These are phyloP conservation scores for Colletotrichum filicis DNA, from an alignment of 2,329 filamentous ascomycete species.

Conservation along the genomic window DNA sequence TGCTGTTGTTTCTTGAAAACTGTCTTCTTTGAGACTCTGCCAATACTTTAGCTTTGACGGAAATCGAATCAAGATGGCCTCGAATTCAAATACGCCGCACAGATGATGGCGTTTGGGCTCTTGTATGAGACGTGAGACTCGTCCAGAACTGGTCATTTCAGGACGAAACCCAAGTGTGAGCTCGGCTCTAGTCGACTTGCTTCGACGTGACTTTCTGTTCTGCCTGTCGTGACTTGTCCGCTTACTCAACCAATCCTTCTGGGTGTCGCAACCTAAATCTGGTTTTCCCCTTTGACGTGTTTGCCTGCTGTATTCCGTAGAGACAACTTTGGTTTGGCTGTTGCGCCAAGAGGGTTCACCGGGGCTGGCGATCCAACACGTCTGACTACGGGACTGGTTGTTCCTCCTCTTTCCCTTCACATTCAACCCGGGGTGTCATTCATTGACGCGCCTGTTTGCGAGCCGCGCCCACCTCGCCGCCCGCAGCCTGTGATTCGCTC, in stretches of 20 bases:
- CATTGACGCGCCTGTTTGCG: constrained; percentile 21
- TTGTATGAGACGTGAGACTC: constrained; percentile 34
- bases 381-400: constrained; percentile 21
- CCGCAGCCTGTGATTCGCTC: constrained; percentile 15
- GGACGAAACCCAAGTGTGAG: constrained; percentile 15
- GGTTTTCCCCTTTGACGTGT: neutral
- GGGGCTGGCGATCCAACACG: constrained; percentile 17
- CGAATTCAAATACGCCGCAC: constrained; percentile 31
- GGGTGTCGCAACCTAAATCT: constrained; percentile 14
- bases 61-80: constrained; percentile 3
- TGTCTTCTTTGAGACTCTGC: constrained; percentile 13
- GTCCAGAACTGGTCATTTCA: constrained; percentile 20
- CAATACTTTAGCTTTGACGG: neutral
- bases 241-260: neutral
- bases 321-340: constrained; percentile 9
- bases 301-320: neutral
- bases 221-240: neutral
- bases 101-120: constrained; percentile 26
- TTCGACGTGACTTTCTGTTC: neutral
- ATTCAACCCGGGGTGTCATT: neutral
- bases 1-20: neutral
- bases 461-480: constrained; percentile 29
- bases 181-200: neutral
- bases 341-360: constrained; percentile 23
- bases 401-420: constrained; percentile 11